Evolutionary conservation across 495 filamentous ascomycete genomes (phyloP), one percentile per base, ranked within the genome.

Genomic region (Neurospora sp.): DNA sequence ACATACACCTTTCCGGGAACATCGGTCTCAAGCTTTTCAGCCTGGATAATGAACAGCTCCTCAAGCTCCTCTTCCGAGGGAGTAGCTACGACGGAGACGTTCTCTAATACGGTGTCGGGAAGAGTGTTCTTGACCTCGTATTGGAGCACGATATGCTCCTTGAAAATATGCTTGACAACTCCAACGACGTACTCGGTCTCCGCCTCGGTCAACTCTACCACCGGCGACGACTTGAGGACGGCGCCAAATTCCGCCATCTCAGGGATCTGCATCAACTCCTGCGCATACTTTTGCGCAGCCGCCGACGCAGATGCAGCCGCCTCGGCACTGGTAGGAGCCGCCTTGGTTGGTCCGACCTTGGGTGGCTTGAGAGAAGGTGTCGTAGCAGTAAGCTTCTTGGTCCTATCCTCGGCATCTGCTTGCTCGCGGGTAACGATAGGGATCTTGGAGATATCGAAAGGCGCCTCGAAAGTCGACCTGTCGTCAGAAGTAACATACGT

Each of bases 71-170:
- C 93, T 42, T 95, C 93, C 0, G 92, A 86, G 1, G 96, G 93
- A 0, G 92, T 90, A n/a, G 92, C 90, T 14, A 94, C 87, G 68
- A 99, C 91, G 7, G 93, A 93, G 42, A 98, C 94, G 69, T 98
- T 94, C 76, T 96, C 91, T 45, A 99, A 85, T 68, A 98, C 87
- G 61, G 92, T 95, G 72, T 94, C 93, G 3, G 92, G 89, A 17
- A 99, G 88, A 4, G 96, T 99, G 84, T 99, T 99, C 85, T 97
- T 98, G 81, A 99, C 89, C 77, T 98, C 93, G 82, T 97, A 98
- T 81, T 99, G 96, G 69, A 99, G 83, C 16, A 99, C 96, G 74
- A 98, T 87, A 77, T 98, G 92, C 79, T 97, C 93, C 81, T 94
- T 95, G 89, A 97, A 98, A 77, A 98, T 91, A 76, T 99, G 96